These are phyloP conservation scores for Penicillium frequentans DNA, from an alignment of 2,329 filamentous ascomycete genomes.

Conservation along the genomic window DNA sequence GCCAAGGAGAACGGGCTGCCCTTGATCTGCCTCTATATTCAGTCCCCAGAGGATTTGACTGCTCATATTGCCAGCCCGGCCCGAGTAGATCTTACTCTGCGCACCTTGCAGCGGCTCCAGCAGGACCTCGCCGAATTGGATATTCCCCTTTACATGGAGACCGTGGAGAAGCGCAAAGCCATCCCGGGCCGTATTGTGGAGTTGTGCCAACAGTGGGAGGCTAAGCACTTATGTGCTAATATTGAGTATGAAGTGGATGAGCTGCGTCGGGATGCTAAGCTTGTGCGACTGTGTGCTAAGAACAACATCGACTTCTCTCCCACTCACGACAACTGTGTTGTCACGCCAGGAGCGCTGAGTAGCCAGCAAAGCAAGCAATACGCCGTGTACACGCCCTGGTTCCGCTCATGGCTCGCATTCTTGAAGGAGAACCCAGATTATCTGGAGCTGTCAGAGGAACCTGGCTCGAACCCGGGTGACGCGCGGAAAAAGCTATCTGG, in stretches of 20 bases:
- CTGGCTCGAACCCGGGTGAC: constrained; percentile 54
- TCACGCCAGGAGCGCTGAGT: constrained; percentile 67
- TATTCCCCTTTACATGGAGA: constrained; percentile 77
- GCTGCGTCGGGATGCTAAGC: constrained; percentile 69
- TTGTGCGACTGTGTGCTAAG: constrained; percentile 62
- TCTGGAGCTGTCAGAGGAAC: constrained; percentile 61
- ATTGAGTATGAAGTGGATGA: constrained; percentile 93
- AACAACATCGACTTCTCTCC: constrained; percentile 69
- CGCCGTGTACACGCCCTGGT: constrained; percentile 84
- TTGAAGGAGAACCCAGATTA: constrained; percentile 69
- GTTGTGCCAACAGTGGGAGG: constrained; percentile 69
- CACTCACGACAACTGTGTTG: constrained; percentile 79
- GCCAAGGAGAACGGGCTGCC: constrained; percentile 69
- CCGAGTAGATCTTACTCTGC: constrained; percentile 77
- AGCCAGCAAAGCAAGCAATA: constrained; percentile 75
- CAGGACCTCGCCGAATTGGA: constrained; percentile 67
- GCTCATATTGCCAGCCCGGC: constrained; percentile 74
- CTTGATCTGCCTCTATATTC: constrained; percentile 72
- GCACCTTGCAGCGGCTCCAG: constrained; percentile 66
- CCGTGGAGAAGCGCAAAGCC: constrained; percentile 63
- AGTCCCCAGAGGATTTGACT: constrained; percentile 81
- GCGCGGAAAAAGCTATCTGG: constrained; percentile 51
- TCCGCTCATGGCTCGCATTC: constrained; percentile 70
- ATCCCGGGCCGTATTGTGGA: constrained; percentile 64
- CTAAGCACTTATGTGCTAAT: constrained; percentile 75